Conservation (phyloP, 139 green algal genomes). For the Asterochloris erici region DNA sequence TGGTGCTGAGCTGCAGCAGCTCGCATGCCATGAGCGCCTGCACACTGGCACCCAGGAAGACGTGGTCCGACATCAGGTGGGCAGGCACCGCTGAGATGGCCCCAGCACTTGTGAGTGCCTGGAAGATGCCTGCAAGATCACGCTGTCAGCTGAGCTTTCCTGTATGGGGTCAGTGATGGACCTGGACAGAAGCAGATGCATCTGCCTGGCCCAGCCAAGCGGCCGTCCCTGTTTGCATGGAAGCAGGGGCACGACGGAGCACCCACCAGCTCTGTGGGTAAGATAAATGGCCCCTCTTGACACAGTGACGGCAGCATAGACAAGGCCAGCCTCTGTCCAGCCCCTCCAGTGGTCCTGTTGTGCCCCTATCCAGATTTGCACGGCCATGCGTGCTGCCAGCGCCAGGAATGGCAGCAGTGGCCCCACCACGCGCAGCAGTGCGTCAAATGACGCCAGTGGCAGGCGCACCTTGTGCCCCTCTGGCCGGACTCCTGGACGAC, state of each 20-base stretch:
- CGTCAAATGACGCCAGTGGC: constrained; percentile 25
- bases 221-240: no score
- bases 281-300: constrained; percentile 8
- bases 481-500: background rate
- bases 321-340: background rate
- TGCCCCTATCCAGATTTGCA: background rate
- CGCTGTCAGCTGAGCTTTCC: background rate
- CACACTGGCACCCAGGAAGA: constrained; percentile 28
- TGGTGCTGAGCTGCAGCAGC: background rate
- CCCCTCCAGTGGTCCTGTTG: background rate
- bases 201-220: background rate
- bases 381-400: background rate
- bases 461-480: constrained; percentile 6
- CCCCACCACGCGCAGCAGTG: constrained; percentile 1
- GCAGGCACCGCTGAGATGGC: constrained; percentile 19
- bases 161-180: background rate
- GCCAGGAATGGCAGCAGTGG: constrained; percentile 19
- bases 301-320: constrained; percentile 17
- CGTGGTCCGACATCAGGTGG: constrained; percentile 31
- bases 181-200: background rate
- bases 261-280: constrained; percentile 15
- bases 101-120: constrained; percentile 1
- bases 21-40: constrained; percentile 19
- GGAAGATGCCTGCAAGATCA: constrained; percentile 15
- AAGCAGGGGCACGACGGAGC: background rate